Base-by-base conservation (phyloP, 371 early-diverging fungal genomes). In the Coemansia sp. region DNA sequence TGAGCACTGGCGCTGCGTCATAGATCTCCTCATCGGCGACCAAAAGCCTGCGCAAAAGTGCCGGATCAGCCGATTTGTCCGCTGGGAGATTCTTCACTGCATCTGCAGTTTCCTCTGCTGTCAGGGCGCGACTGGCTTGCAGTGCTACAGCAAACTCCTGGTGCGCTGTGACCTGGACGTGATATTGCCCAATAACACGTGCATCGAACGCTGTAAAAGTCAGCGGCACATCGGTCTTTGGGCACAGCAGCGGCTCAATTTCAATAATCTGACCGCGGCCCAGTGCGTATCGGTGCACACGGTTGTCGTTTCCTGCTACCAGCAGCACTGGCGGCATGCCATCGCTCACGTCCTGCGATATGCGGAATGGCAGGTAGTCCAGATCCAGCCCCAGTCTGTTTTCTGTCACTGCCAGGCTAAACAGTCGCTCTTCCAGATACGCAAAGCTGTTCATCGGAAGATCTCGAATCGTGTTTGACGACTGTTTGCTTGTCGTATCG, bases 61-160 rank as follows among this genome's bases (percentile, higher is more conserved):
- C 7, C 0, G 24, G 26, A 1, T 26, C 26, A n/a, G 37, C 37
- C 37, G 37, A 37, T 37, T 37, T 37, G 37, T 10, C 45, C 54
- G 13, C 10, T n/a, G 16, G 34, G 37, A 10, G 37, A 37, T 37
- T 37, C 37, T 11, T 56, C 16, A 18, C 14, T 18, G 48, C 48
- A 4, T 39, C 61, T 2, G 34, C 45, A 27, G 34, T 26, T 40
- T 69, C 72, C 6, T 27, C 45, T 0, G 27, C 40, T 1, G 26
- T 51, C 52, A 69, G 53, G 10, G 62, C 57, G 14, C 61, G 51
- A 50, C 77, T 77, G 14, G 56, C 77, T 37, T 77, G 77, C 57
- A 77, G 69, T 4, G 73, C 64, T 47, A 77, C 72, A 2, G 69
- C 63, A 56, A 77, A 77, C 63, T 77, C 77, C 40, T 77, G 77